Percentiles rank a stretch among this genome's conserved stretches.
Conservation (phyloP, 2,329 filamentous ascomycete species). For the Exophiala sideris region DNA sequence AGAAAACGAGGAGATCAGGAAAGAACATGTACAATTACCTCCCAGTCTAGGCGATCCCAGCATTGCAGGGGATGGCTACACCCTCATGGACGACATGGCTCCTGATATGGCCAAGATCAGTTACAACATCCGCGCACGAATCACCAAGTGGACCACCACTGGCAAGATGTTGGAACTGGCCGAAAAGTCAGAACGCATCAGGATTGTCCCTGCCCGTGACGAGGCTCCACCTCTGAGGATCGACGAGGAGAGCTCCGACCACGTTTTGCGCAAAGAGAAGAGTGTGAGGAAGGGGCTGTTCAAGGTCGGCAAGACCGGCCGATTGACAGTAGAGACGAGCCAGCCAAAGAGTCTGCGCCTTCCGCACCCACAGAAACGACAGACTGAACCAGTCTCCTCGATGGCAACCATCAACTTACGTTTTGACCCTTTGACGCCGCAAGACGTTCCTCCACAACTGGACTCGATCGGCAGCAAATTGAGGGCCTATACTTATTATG, state of each 20-base stretch:
- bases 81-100: constrained; percentile 57
- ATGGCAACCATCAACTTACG: constrained; percentile 56
- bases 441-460: constrained; percentile 52
- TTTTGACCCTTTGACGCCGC: constrained; percentile 56
- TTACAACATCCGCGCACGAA: constrained; percentile 53
- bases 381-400: constrained; percentile 47
- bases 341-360: constrained; percentile 58
- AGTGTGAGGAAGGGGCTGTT: constrained; percentile 58
- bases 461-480: constrained; percentile 53
- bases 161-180: constrained; percentile 46
- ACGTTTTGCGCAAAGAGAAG: constrained; percentile 57
- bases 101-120: constrained; percentile 61
- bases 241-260: constrained; percentile 44
- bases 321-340: constrained; percentile 53
- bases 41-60: constrained; percentile 60
- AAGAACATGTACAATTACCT: constrained; percentile 57
- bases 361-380: constrained; percentile 38
- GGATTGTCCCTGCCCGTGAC: constrained; percentile 56
- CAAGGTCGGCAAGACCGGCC: constrained; percentile 55
- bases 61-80: constrained; percentile 48
- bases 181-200: constrained; percentile 54
- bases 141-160: constrained; percentile 43
- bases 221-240: constrained; percentile 59
- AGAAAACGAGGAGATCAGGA: constrained; percentile 50
- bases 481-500: constrained; percentile 57